Conservation (phyloP, 371 early-diverging fungal genomes). For the Mucor velutinosus region DNA sequence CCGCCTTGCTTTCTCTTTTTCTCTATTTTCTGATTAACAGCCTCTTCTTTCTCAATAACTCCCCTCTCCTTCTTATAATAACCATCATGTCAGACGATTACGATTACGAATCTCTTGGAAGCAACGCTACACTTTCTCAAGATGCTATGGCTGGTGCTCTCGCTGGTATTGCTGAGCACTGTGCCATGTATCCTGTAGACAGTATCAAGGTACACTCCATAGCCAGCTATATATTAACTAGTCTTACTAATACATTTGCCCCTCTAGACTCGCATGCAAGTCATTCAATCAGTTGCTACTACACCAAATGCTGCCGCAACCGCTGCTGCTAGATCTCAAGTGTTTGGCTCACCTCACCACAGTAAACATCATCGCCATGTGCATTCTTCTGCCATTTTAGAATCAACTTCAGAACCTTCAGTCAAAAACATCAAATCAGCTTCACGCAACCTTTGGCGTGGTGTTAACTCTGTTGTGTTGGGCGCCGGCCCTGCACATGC, state of each 20-base stretch:
- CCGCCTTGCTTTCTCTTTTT: slow-evolving; percentile 3
- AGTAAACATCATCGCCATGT: slow-evolving; percentile 12
- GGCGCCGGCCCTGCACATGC: slow-evolving; percentile 98
- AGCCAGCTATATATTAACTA: neutral
- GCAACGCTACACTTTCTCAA: slow-evolving; percentile 67
- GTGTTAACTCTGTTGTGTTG: slow-evolving; percentile 87
- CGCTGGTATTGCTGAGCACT: slow-evolving; percentile 95
- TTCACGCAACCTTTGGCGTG: slow-evolving; percentile 82
- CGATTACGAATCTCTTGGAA: slow-evolving; percentile 91
- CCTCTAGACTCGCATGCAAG: slow-evolving; percentile 87
- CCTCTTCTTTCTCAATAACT: neutral
- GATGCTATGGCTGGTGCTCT: slow-evolving; percentile 90
- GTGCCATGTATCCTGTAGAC: slow-evolving; percentile 92
- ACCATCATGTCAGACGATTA: slow-evolving; percentile 48
- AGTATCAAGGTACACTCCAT: slow-evolving; percentile 75
- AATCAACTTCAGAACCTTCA: neutral
- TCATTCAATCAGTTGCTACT: slow-evolving; percentile 44
- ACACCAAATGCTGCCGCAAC: neutral
- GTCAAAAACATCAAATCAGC: slow-evolving; percentile 4
- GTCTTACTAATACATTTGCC: neutral
- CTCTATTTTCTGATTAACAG: slow-evolving; percentile 7
- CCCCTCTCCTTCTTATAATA: slow-evolving; percentile 15
- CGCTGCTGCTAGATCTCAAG: slow-evolving; percentile 14
- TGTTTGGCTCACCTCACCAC: slow-evolving; percentile 15
- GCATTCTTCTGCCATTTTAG: slow-evolving; percentile 19